These are phyloP conservation scores for Thraustochytrium aureum DNA, from an alignment of 352 stramenopile genomes.

Conservation along the genomic window DNA sequence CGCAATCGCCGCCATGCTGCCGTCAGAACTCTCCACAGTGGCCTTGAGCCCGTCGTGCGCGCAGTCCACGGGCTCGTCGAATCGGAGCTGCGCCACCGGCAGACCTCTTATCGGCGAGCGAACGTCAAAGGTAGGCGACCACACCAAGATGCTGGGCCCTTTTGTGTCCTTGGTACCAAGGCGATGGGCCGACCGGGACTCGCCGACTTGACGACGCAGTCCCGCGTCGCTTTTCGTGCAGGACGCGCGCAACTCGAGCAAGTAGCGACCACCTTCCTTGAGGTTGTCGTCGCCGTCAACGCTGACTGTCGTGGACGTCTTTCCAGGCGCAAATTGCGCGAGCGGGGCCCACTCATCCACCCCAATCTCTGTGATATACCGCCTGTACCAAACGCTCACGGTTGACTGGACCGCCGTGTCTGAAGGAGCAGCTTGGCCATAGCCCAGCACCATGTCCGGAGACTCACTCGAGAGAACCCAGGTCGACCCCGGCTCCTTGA, in stretches of 20 bases:
- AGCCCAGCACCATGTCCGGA: conserved; percentile 1
- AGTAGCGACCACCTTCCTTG: neutral
- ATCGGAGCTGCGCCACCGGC: neutral
- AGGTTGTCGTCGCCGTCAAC: neutral
- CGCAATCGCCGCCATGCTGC: neutral
- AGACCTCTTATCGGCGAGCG: neutral
- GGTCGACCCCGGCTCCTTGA: neutral
- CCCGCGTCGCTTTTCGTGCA: neutral
- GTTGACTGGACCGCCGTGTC: no score
- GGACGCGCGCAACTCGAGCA: neutral
- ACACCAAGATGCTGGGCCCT: neutral
- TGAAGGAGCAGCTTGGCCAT: neutral
- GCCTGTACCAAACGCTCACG: neutral
- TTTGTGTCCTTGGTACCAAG: neutral
- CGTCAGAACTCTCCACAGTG: neutral
- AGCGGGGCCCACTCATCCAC: neutral
- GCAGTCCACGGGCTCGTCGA: conserved; percentile 17
- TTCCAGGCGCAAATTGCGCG: neutral
- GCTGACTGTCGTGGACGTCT: no score
- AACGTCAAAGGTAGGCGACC: neutral
- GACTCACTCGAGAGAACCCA: neutral
- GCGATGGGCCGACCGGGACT: neutral
- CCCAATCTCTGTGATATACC: neutral
- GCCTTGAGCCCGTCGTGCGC: neutral
- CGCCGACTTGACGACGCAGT: conserved; percentile 50